A percentile compares a stretch with the other conserved stretches of the same genome.
Conservation (phyloP, 73 alveolate genomes). For the Symbiodinium pilosum region DNA sequence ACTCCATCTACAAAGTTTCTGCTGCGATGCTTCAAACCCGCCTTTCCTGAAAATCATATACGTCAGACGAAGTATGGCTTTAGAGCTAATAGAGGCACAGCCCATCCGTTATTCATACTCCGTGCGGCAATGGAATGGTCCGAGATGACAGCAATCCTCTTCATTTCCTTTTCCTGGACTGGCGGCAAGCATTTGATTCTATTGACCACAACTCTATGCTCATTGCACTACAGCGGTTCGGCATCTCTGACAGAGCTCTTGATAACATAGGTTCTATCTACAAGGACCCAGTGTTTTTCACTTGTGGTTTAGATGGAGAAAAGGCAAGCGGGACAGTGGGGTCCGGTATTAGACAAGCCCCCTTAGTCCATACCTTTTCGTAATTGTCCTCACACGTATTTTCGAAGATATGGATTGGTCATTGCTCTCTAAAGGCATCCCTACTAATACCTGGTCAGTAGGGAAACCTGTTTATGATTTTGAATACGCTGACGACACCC, state of each 20-base stretch:
- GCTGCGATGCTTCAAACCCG: background rate
- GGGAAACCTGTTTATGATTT: background rate
- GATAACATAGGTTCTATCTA: background rate
- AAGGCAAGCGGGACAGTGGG: background rate
- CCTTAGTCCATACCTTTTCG: slow-evolving; percentile 13
- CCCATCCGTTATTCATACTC: background rate
- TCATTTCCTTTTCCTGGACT: background rate
- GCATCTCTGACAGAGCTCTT: too few species aligned
- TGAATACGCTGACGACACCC: background rate
- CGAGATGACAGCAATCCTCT: background rate
- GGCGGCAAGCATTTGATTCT: background rate
- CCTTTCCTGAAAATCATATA: background rate
- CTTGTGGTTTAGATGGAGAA: background rate
- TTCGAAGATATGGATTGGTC: background rate
- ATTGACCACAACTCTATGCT: background rate
- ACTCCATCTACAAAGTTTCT: background rate
- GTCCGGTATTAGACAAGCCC: background rate
- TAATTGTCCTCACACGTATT: background rate
- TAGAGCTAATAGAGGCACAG: background rate
- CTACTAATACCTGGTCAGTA: background rate
- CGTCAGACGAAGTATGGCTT: background rate
- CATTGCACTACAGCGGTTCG: background rate
- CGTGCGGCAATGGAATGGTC: background rate
- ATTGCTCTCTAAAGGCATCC: background rate
- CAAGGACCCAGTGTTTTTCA: background rate